These are phyloP conservation scores for Leucocoprinus sp. DNA, from an alignment of 768 basidiomycete species.

Conservation along the genomic window DNA sequence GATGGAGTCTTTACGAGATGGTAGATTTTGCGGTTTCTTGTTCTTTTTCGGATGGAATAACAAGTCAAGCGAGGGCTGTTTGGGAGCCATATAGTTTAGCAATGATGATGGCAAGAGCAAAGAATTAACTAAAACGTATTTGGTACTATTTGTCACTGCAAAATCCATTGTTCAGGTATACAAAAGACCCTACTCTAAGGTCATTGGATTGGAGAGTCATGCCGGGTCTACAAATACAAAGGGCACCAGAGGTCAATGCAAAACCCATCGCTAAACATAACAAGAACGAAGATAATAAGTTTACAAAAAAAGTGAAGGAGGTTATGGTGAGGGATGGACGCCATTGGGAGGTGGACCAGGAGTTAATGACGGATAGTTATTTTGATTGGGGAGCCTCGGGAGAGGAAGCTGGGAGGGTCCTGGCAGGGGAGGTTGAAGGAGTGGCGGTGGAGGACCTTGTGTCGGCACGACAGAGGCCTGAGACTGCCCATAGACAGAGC, in stretches of 20 bases:
- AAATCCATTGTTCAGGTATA: conserved; percentile 1
- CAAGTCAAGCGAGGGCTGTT: conserved; percentile 31
- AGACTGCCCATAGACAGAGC: conserved; percentile 38
- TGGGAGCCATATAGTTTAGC: conserved; percentile 35
- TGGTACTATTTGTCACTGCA: conserved; percentile 1
- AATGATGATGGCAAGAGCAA: neutral
- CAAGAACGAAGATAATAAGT: conserved; percentile 1
- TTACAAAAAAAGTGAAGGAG: neutral
- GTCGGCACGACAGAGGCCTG: conserved; percentile 26
- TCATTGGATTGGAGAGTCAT: conserved; percentile 11
- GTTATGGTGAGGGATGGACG: conserved; percentile 6
- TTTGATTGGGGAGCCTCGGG: conserved; percentile 21
- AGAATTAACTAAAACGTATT: neutral
- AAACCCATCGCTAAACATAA: conserved; percentile 2
- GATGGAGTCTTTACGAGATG: conserved; percentile 29
- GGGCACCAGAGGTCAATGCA: conserved; percentile 5
- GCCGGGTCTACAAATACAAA: conserved; percentile 12
- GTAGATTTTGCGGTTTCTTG: conserved; percentile 26
- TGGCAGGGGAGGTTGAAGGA: conserved; percentile 36
- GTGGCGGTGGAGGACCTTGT: conserved; percentile 37
- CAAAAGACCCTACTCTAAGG: conserved; percentile 4
- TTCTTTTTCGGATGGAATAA: conserved; percentile 69
- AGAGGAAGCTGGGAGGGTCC: conserved; percentile 23
- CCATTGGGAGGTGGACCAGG: conserved; percentile 11
- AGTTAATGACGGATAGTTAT: conserved; percentile 11